Percentiles rank a stretch among this genome's conserved stretches.
These are phyloP conservation scores for Noccaea bulbosa DNA, from an alignment of 345 rosid genomes.

Conservation along the genomic window DNA sequence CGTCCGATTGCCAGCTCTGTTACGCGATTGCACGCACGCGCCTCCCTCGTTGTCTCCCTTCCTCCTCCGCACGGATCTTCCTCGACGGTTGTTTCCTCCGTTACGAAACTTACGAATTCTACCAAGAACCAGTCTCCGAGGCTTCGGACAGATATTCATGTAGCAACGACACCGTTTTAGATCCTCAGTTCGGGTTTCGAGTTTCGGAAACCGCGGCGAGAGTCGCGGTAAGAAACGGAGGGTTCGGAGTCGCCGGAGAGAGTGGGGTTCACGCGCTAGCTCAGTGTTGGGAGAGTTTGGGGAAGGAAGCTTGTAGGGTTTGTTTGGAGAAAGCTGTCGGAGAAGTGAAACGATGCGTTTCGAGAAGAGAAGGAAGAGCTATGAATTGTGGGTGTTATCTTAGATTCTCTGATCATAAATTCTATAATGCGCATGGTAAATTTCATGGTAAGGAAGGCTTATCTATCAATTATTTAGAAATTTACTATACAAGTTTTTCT, in stretches of 20 bases:
- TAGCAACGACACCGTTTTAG: slow-evolving; percentile 37
- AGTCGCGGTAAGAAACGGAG: slow-evolving; percentile 25
- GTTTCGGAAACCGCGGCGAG: slow-evolving; percentile 30
- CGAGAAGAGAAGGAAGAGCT: slow-evolving; percentile 49
- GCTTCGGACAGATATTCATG: slow-evolving; percentile 22
- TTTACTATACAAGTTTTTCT: not conserved
- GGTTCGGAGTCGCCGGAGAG: slow-evolving; percentile 42
- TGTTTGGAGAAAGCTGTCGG: slow-evolving; percentile 48
- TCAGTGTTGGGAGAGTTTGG: slow-evolving; percentile 55
- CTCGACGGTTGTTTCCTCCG: slow-evolving; percentile 60
- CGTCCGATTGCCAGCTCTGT: slow-evolving; percentile 48
- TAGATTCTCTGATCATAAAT: slow-evolving; percentile 46
- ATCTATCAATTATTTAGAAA: too few relatives aligned
- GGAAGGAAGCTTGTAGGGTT: slow-evolving; percentile 33
- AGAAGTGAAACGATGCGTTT: slow-evolving; percentile 49
- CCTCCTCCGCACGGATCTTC: slow-evolving; percentile 53
- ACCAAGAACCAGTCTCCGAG: slow-evolving; percentile 38
- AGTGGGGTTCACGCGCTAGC: slow-evolving; percentile 48
- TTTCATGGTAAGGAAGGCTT: slow-evolving; percentile 20
- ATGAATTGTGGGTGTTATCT: slow-evolving; percentile 54
- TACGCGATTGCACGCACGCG: slow-evolving; percentile 41
- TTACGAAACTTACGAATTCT: slow-evolving; percentile 51
- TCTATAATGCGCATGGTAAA: slow-evolving; percentile 37
- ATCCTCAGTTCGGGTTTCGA: slow-evolving; percentile 5
- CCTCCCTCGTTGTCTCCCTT: slow-evolving; percentile 51